These are phyloP conservation scores for Dictyostelium citrinum DNA, from an alignment of 78 protist genomes.

Conservation along the genomic window DNA sequence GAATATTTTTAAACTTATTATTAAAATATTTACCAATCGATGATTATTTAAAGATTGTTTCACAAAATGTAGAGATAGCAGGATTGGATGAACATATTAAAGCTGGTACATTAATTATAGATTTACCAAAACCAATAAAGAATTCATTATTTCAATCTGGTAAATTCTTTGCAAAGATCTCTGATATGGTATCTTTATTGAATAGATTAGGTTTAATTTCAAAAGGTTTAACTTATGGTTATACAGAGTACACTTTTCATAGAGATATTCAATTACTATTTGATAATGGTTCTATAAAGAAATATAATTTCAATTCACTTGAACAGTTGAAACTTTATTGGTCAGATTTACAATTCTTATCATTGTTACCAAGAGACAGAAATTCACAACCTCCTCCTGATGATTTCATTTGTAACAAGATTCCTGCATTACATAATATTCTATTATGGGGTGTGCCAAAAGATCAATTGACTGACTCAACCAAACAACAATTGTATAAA, in stretches of 20 bases:
- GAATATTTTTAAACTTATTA: background rate
- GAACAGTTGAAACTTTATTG: background rate
- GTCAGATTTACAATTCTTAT: background rate
- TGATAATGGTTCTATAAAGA: background rate
- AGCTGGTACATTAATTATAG: background rate
- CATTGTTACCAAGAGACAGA: background rate
- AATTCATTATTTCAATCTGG: background rate
- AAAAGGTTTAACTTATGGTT: background rate
- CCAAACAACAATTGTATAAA: background rate
- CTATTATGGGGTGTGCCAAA: slow-evolving; percentile 17
- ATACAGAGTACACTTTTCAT: background rate
- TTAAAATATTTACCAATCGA: background rate
- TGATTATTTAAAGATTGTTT: background rate
- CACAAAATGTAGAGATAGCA: background rate
- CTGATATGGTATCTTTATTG: background rate
- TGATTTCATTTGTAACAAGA: background rate
- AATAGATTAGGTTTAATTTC: background rate
- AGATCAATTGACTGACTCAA: background rate
- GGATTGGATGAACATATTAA: background rate
- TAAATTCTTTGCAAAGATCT: background rate
- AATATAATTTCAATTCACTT: background rate
- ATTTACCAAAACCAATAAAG: background rate
- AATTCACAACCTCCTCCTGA: background rate
- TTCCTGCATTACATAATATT: background rate
- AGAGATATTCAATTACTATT: background rate